Percentiles rank a stretch among this genome's conserved stretches.
These are phyloP conservation scores for Ploettnerulaceae sp. DNA, from an alignment of 2,329 filamentous ascomycete species.

Conservation along the genomic window DNA sequence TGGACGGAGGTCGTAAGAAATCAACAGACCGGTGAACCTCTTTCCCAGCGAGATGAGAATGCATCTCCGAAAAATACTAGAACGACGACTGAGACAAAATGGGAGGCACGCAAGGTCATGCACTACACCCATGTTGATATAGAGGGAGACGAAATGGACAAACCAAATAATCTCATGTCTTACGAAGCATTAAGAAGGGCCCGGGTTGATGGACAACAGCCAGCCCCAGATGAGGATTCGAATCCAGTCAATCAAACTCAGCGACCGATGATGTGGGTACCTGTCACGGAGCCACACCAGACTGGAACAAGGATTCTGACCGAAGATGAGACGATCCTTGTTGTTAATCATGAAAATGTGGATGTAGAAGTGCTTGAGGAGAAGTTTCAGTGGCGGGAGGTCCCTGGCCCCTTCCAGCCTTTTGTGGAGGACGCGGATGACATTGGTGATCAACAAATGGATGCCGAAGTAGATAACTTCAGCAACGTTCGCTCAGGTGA, in stretches of 20 bases:
- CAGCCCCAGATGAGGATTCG: not conserved
- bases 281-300: not conserved
- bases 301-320: not conserved
- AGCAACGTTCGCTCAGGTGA: no score
- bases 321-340: not conserved
- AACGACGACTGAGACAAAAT: not conserved
- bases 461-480: no score
- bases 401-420: not conserved
- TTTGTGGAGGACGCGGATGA: not conserved
- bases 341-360: not conserved
- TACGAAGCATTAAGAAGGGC: not conserved
- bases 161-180: not conserved
- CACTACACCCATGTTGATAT: no score
- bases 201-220: no score
- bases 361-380: not conserved
- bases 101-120: constrained; percentile 3
- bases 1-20: not conserved
- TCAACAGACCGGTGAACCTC: not conserved
- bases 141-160: no score
- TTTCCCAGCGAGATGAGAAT: not conserved
- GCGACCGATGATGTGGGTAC: not conserved
- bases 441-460: no score
- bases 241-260: not conserved
- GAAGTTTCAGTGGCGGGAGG: not conserved
- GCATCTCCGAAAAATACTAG: not conserved